Evolutionary conservation across 306 rosid genomes (phyloP), one percentile per base, ranked within the genome.

Genomic region (Vigna mungo): DNA sequence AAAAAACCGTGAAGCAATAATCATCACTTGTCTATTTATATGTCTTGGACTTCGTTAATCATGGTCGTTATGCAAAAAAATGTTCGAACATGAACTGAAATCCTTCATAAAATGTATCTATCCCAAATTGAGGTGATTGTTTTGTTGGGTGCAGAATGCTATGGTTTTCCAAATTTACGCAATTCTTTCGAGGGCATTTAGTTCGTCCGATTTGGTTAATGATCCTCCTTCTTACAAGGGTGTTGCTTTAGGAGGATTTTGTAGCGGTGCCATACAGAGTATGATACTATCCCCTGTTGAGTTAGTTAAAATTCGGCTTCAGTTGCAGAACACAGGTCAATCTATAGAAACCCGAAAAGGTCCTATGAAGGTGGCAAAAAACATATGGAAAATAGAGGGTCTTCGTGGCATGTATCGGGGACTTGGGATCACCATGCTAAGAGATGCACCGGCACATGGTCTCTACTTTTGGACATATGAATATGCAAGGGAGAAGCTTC

Each of bases 151-250:
- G 80, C 90, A 94, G 97, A 94, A 92, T 60, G 95, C 98, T 2
- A 82, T 87, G 84, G 92, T 83, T 54, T 94, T 94, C 77, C 98
- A 94, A 84, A 87, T 74, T 53, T 92, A 90, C 44, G 87, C 93
- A 9, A 59, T 87, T 16, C 87, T 90, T 17, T 89, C 95, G 1
- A 86, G 88, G 30, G 82, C 85, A 30, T 81, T 86, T 36, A 85
- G 87, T 81, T 10, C 65, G 0, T 73, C 85, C 0, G 34, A 43
- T 39, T 87, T 91, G 9, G 0, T 69, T 6, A 77, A 74, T 0
- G 95, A 82, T n/a, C 97, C 96, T 73, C 92, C 97, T 37, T 83
- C 96, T 6, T 80, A 84, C 72, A 85, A 75, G 80, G 88, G 85
- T 7, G 97, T 91, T 47, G 90, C 89, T 67, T 76, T 88, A 52